Percentiles rank a stretch among this genome's conserved stretches.
phyloP scores from a whole-genome alignment of 805 yeast species.

The Brettanomyces bruxellensis region DNA sequence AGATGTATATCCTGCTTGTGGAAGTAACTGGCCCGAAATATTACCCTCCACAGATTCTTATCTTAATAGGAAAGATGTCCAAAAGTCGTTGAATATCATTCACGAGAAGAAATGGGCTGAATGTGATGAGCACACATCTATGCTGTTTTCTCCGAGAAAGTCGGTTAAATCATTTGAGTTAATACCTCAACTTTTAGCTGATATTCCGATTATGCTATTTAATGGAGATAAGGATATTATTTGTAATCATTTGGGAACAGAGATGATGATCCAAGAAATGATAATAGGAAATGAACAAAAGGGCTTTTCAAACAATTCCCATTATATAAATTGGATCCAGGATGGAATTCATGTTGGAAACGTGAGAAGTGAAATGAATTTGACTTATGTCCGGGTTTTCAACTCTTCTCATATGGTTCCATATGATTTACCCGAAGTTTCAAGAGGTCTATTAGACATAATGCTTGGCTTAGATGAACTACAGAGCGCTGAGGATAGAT shows the following conservation, averaged over 20 bases:
- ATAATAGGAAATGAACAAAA: conserved; percentile 48
- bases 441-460: conserved; percentile 61
- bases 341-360: conserved; percentile 30
- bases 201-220: conserved; percentile 60
- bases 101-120: conserved; percentile 55
- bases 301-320: conserved; percentile 37
- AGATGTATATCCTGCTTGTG: conserved; percentile 80
- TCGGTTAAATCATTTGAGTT: conserved; percentile 55
- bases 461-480: neutral
- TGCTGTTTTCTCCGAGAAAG: conserved; percentile 37
- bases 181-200: conserved; percentile 54
- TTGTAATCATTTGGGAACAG: conserved; percentile 76
- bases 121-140: conserved; percentile 57
- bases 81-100: conserved; percentile 40
- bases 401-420: conserved; percentile 95
- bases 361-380: conserved; percentile 47
- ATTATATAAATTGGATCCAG: conserved; percentile 34
- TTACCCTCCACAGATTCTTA: conserved; percentile 41
- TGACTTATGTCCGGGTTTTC: conserved; percentile 65
- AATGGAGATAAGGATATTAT: conserved; percentile 85
- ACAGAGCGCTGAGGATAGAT: neutral
- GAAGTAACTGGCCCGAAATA: conserved; percentile 84
- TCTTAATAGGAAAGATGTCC: conserved; percentile 37
- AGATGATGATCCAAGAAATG: conserved; percentile 50
- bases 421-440: conserved; percentile 59